Base-by-base conservation (phyloP, 345 rosid species). In the Salix purpurea region DNA sequence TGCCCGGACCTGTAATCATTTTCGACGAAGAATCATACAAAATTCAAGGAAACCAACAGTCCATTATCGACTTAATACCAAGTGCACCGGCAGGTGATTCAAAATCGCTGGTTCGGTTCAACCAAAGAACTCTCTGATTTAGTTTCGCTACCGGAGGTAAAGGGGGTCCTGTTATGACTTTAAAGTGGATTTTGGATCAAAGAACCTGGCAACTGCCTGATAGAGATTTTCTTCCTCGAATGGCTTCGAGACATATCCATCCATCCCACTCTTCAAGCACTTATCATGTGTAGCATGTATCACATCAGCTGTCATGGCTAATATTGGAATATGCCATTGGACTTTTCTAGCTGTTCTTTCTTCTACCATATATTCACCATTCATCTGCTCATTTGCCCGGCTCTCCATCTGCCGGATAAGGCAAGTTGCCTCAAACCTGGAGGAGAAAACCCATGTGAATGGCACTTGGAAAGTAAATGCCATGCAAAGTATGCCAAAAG, bases 251-350 rank as follows among this genome's bases (percentile, higher is more conserved):
- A 96, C 98, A 4, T 96, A 93, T 50, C 98, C 97, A 40, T 96
- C 99, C 99, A 96, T 96, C 65, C 99, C 99, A 26, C 92, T 82
- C 79, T 89, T 88, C 76, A 92, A 78, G 88, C 99, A 92, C 76
- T 93, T 80, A 0, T 96, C 99, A 26, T 88, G 87, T 1, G 99
- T 96, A 0, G 98, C 96, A 7, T 96, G 97, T 74, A 96, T 93
- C 81, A 96, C 97, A 72, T 96, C 99, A 0, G 99, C 99, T 1
- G 99, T 96, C 98, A 96, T 96, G 44, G 99, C 99, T 73, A 96
- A 76, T 79, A 93, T 90, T 15, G 99, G 99, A 65, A 92, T 24
- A 79, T 93, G 98, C 95, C 91, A 86, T 62, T 85, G 83, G 0
- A 73, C 64, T 26, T 61, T 77, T 40, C 72, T 34, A 9, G 23